Evolutionary conservation across 2,329 filamentous ascomycete genomes (phyloP), one percentile per base, ranked within the genome.

Genomic region (Fonsecaea pugnacius): DNA sequence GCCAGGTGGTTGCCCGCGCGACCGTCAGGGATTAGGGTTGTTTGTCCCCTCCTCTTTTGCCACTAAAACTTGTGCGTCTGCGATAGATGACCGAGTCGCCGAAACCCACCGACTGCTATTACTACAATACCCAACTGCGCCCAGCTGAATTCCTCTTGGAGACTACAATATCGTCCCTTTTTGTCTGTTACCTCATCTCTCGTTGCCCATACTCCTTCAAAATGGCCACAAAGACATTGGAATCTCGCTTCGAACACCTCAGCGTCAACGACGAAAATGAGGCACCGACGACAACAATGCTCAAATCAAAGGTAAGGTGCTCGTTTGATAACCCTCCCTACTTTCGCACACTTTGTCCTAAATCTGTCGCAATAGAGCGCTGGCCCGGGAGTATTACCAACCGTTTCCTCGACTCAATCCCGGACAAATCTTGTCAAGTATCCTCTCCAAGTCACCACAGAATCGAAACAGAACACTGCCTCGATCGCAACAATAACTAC

Each of bases 261-360:
- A 89, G 91, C 21, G 91, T 97, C 67, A 89, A 91, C 72, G 93
- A 97, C 74, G 93, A 96, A 78, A 96, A 94, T 74, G 89, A 91
- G 64, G 78, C 81, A 35, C 79, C 79, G 60, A 83, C 86, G 68
- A 81, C 79, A 67, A 69, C 75, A 30, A 88, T 90, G 75, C 82
- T 86, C 70, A 96, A 96, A 79, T 78, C 86, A 67, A 96, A 96
- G 87, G 92, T 94, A 82, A 63, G 75, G 38, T 24, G 18, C 16
- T 27, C 32, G 40, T 16, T 33, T 60, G 8, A 32, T 43, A 24
- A n/a, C 21, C 33, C 16, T 33, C 38, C 14, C n/a, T 30, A 21
- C 18, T 24, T 40, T 14, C 12, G 12, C 57, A 51, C 14, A 30
- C 14, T 27, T 3, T n/a, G 6, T 52, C 2, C 58, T 60, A 12